These are phyloP conservation scores for Backusella tuberculispora DNA, from an alignment of 192 early-diverging fungal species.

Conservation along the genomic window DNA sequence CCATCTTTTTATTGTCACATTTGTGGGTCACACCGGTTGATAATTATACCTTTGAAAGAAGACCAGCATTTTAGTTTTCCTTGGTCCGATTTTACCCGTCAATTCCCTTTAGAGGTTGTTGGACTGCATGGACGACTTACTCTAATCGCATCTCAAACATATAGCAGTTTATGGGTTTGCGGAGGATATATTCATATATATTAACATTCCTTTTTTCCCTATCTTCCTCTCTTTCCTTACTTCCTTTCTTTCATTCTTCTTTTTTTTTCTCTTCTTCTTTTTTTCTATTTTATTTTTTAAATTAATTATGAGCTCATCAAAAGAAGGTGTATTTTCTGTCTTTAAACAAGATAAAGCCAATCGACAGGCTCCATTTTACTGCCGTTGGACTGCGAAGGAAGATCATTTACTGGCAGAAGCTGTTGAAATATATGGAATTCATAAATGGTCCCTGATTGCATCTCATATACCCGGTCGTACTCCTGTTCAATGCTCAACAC, in stretches of 20 bases:
- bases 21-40: slow-evolving; percentile 12
- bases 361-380: slow-evolving; percentile 40
- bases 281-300: not conserved
- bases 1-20: slow-evolving; percentile 9
- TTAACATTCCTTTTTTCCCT: slow-evolving; percentile 14
- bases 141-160: slow-evolving; percentile 15
- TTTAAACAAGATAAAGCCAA: slow-evolving; percentile 28
- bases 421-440: slow-evolving; percentile 39
- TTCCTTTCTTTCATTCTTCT: not conserved
- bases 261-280: not conserved
- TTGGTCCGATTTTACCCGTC: slow-evolving; percentile 24
- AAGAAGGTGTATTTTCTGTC: slow-evolving; percentile 29
- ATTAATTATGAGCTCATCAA: slow-evolving; percentile 6
- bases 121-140: slow-evolving; percentile 5
- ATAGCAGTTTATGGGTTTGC: slow-evolving; percentile 15
- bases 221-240: slow-evolving; percentile 3
- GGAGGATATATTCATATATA: slow-evolving; percentile 14
- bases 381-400: slow-evolving; percentile 44
- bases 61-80: slow-evolving; percentile 15
- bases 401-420: slow-evolving; percentile 37
- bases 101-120: slow-evolving; percentile 22
- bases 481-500: slow-evolving; percentile 45
- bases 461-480: slow-evolving; percentile 38
- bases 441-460: slow-evolving; percentile 47
- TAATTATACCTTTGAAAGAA: slow-evolving; percentile 10